These are phyloP conservation scores for Eucalyptus guilfoylei DNA, from an alignment of 345 rosid species.

Conservation along the genomic window DNA sequence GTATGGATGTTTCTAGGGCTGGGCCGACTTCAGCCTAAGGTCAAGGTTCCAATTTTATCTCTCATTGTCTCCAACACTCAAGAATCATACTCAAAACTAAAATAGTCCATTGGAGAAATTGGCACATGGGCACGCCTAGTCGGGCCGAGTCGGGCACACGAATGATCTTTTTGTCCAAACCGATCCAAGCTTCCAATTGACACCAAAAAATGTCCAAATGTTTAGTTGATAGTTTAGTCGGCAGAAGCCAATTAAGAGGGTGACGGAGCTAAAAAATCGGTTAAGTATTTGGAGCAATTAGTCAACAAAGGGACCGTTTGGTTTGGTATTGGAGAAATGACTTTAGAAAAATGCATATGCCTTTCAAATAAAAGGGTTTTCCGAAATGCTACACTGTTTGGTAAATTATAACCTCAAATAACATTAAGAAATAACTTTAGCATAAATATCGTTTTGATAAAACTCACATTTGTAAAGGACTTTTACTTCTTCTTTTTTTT, in stretches of 20 bases:
- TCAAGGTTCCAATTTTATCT: neutral
- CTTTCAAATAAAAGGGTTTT: fast-evolving
- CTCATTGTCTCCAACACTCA: neutral
- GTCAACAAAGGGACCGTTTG: neutral
- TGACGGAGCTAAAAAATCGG: fast-evolving
- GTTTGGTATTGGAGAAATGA: fast-evolving
- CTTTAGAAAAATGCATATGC: fast-evolving
- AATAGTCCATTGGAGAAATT: neutral
- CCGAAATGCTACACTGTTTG: fast-evolving
- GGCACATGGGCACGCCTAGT: neutral
- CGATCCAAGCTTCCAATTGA: neutral
- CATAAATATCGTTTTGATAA: fast-evolving
- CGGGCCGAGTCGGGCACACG: neutral
- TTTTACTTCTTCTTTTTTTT: too few relatives aligned
- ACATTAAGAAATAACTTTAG: fast-evolving
- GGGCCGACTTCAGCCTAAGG: neutral
- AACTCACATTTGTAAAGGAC: too few relatives aligned
- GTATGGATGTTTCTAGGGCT: neutral
- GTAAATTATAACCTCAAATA: too few relatives aligned
- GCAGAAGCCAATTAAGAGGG: neutral
- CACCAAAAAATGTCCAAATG: neutral
- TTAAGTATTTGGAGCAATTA: neutral
- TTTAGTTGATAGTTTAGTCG: neutral
- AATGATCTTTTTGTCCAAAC: neutral
- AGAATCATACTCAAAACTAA: neutral